A percentile compares a stretch with the other conserved stretches of the same genome.
Evolutionary conservation across 176 grass and related monocot genomes (phyloP).

Genomic region (Oryza glumipatula): DNA sequence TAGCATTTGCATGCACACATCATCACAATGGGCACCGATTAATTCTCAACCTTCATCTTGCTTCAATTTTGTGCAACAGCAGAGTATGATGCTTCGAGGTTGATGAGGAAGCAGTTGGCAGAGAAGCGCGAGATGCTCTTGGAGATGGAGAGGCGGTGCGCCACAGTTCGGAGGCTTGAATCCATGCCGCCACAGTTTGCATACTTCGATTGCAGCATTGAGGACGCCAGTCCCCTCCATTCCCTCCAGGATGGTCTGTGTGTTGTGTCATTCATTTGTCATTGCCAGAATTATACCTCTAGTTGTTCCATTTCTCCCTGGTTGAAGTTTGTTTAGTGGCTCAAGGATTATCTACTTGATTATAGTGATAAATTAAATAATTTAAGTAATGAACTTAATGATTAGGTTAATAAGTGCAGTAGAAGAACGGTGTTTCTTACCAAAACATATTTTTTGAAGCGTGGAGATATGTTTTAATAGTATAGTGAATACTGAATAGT

Average conservation of each 20-base stretch:
- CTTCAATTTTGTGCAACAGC: background rate
- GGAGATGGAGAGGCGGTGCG: constrained; percentile 49
- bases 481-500: background rate
- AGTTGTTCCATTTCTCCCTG: too few relatives aligned
- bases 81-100: constrained; percentile 48
- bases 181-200: background rate
- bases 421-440: too few relatives aligned
- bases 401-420: too few relatives aligned
- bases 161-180: constrained; percentile 23
- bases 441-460: too few relatives aligned
- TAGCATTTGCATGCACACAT: background rate
- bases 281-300: background rate
- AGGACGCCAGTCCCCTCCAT: constrained; percentile 35
- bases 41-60: background rate
- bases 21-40: background rate
- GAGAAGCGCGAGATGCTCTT: constrained; percentile 46
- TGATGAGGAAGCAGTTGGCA: constrained; percentile 39
- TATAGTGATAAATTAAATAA: too few relatives aligned
- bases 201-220: constrained; percentile 45
- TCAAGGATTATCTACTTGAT: background rate
- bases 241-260: constrained; percentile 22
- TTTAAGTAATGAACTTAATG: too few relatives aligned
- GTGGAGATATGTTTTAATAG: too few relatives aligned
- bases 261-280: background rate
- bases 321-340: too few relatives aligned